Percentiles rank a stretch among this genome's conserved stretches.
Evolutionary conservation across 768 basidiomycete genomes (phyloP).

Genomic region (Crucibulum laeve): DNA sequence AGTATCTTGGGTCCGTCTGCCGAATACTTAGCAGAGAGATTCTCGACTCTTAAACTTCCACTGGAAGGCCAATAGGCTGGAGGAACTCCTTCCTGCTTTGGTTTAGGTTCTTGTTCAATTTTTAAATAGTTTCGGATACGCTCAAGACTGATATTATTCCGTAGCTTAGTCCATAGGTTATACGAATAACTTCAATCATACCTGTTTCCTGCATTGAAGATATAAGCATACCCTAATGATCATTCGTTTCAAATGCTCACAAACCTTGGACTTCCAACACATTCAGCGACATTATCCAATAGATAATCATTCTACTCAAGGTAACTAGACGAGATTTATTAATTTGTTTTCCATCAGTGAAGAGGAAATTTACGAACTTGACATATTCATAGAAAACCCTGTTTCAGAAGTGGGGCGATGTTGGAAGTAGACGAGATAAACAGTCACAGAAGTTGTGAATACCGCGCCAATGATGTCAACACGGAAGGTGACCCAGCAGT

Average conservation of each 20-base stretch:
- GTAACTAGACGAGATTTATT: not conserved
- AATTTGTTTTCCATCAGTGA: not conserved
- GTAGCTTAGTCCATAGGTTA: not conserved
- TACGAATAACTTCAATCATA: not conserved
- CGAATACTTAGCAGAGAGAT: slow-evolving; percentile 49
- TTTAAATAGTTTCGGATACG: slow-evolving; percentile 1
- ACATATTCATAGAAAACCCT: slow-evolving; percentile 1
- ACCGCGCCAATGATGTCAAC: slow-evolving; percentile 51
- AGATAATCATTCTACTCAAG: not conserved
- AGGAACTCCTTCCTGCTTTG: slow-evolving; percentile 32
- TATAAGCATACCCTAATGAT: not conserved
- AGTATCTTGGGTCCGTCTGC: slow-evolving; percentile 11
- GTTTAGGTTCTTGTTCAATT: slow-evolving; percentile 1
- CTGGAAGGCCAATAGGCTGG: slow-evolving; percentile 59
- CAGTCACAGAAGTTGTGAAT: slow-evolving; percentile 14
- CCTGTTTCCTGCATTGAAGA: not conserved
- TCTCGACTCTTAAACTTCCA: slow-evolving; percentile 46
- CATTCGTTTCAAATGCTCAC: not conserved
- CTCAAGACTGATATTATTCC: not conserved
- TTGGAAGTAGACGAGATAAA: not conserved
- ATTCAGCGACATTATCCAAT: not conserved
- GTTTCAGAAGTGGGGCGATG: too few relatives aligned
- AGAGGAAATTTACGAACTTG: not conserved
- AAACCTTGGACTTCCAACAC: not conserved
- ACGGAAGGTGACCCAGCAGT: slow-evolving; percentile 41